phyloP scores from a whole-genome alignment of 2,329 filamentous ascomycete genomes.

The Pestalotiopsis fici region DNA sequence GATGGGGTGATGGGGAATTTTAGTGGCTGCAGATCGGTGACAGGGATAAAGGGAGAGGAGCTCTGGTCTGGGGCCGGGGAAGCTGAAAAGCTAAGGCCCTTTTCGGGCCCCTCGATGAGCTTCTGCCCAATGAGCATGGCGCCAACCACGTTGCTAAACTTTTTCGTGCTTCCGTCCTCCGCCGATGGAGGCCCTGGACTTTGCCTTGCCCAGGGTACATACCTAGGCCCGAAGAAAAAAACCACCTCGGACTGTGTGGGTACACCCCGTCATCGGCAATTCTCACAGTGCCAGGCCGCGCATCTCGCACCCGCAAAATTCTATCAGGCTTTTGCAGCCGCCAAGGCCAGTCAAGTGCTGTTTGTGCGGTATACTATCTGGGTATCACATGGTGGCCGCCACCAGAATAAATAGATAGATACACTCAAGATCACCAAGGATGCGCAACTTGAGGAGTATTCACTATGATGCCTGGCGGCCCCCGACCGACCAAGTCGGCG shows the following conservation, averaged over 20 bases:
- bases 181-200: background rate
- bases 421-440: slow-evolving; percentile 40
- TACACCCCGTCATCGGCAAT: background rate
- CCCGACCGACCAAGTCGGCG: slow-evolving; percentile 41
- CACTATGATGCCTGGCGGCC: slow-evolving; percentile 67
- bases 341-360: background rate
- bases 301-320: slow-evolving; percentile 1
- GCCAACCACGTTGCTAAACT: background rate
- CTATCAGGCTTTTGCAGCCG: slow-evolving; percentile 1
- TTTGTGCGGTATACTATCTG: background rate
- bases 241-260: slow-evolving; percentile 9
- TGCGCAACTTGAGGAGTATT: slow-evolving; percentile 88
- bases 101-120: background rate
- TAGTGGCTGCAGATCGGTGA: slow-evolving; percentile 9
- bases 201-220: background rate
- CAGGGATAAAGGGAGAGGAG: slow-evolving; percentile 2
- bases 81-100: background rate
- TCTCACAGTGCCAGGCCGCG: background rate
- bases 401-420: background rate
- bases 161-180: slow-evolving; percentile 4
- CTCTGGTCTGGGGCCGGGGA: background rate
- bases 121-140: background rate
- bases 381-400: background rate
- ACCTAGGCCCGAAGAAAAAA: background rate
- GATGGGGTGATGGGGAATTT: slow-evolving; percentile 11